Evolutionary conservation across 75 land plant species (phyloP), one percentile per base, ranked within the genome.

Genomic region (Picea sitchensis): DNA sequence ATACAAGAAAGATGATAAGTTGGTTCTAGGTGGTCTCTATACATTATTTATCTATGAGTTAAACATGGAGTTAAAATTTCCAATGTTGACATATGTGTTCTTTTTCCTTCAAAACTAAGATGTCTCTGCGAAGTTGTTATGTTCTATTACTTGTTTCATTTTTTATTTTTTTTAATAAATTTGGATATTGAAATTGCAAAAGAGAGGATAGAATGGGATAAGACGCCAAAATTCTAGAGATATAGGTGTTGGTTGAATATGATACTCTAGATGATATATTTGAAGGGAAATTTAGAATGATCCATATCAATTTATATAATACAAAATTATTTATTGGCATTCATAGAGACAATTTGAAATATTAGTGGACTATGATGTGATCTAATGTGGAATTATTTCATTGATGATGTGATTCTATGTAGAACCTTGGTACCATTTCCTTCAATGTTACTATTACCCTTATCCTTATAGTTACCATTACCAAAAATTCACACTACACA

Each of bases 1-100:
- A 84, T n/a, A n/a, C n/a, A n/a, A n/a, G n/a, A n/a, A n/a, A n/a
- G n/a, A n/a, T n/a, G n/a, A n/a, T n/a, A n/a, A 84, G 58, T 65
- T 87, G 3, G 82, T 87, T 64, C 73, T 87, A 56, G 88, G 88
- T 30, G 88, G 88, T 1, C 75, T 87, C 38, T 87, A 5, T 87
- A 84, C 83, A 87, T 84, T 67, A 87, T 87, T 14, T 87, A 80
- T 71, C 83, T 87, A 34, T 87, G 88, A 68, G 88, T 87, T 20
- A 87, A 87, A 54, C 84, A 87, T 68, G 87, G 86, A 47, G 83
- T 87, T 5, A 87, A 85, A 83, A 87, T 87, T 59, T 77, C 78
- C 21, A 87, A 87, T 15, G 87, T 87, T 32, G 82, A 87, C 83
- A 87, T 87, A 56, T 54, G 61, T 14, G 2, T 36, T 36, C 2